phyloP scores from a whole-genome alignment of 371 early-diverging fungal genomes.

The Sporodiniella umbellata region DNA sequence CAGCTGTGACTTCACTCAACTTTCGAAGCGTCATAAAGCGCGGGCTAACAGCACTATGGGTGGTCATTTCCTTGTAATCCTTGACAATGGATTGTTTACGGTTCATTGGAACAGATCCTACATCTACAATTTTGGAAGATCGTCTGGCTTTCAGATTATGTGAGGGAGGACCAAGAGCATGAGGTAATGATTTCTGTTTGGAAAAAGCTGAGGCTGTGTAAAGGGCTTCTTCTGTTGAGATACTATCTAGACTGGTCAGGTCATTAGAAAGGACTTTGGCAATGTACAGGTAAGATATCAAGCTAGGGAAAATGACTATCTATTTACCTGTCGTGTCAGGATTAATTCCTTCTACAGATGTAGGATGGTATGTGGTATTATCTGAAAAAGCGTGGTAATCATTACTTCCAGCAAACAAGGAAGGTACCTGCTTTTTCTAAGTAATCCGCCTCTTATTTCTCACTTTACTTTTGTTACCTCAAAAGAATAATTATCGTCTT shows the following conservation, averaged over 20 bases:
- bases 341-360: not conserved
- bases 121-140: slow-evolving; percentile 16
- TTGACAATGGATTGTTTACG: slow-evolving; percentile 7
- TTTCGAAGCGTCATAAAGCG: slow-evolving; percentile 43
- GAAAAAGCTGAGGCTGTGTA: not conserved
- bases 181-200: slow-evolving; percentile 2
- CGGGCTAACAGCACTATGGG: slow-evolving; percentile 41
- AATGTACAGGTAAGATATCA: too few species aligned
- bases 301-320: too few species aligned
- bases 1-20: slow-evolving; percentile 31
- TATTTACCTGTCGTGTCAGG: not conserved
- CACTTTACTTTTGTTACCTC: not conserved
- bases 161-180: slow-evolving; percentile 41
- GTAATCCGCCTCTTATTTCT: too few species aligned
- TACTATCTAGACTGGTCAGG: not conserved
- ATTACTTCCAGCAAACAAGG: not conserved
- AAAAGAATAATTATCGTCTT: not conserved
- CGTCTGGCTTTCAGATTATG: slow-evolving; percentile 28
- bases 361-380: not conserved
- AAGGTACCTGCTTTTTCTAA: not conserved
- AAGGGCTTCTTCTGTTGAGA: not conserved
- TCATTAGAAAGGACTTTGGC: not conserved
- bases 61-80: slow-evolving; percentile 9
- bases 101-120: not conserved
- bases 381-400: not conserved